A percentile compares a stretch with the other conserved stretches of the same genome.
Evolutionary conservation across 1,284 basidiomycete species (phyloP).

Genomic region (Ceratobasidium sp.): DNA sequence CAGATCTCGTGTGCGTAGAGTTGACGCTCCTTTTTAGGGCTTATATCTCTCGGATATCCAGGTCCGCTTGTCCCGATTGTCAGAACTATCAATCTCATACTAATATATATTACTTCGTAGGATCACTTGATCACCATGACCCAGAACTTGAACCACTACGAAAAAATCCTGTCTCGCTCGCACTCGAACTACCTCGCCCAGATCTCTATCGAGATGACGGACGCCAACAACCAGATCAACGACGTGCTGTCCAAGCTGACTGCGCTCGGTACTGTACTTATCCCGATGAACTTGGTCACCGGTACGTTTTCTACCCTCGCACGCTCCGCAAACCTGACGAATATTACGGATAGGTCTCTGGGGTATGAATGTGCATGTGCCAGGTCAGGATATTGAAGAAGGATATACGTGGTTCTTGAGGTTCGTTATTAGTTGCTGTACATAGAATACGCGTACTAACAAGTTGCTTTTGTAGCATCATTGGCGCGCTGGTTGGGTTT

Average conservation of each 20-base stretch:
- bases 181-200: conserved; percentile 99
- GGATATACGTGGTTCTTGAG: conserved; percentile 54
- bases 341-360: conserved; percentile 68
- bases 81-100: neutral
- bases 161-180: conserved; percentile 97
- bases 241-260: conserved; percentile 99
- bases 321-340: neutral
- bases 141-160: conserved; percentile 98
- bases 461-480: conserved; percentile 67
- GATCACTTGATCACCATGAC: conserved; percentile 99
- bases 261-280: conserved; percentile 95
- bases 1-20: conserved; percentile 32
- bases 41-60: conserved; percentile 95
- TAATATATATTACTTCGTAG: conserved; percentile 58
- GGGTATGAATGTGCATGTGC: conserved; percentile 95
- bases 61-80: conserved; percentile 55
- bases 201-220: conserved; percentile 99
- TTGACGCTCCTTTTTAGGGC: conserved; percentile 65
- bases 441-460: neutral
- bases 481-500: conserved; percentile 80
- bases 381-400: conserved; percentile 76
- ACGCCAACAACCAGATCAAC: conserved; percentile 99
- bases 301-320: conserved; percentile 65
- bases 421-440: conserved; percentile 39
- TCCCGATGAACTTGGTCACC: conserved; percentile 96